phyloP scores from a whole-genome alignment of 768 basidiomycete species.

The Suillus tomentosus region DNA sequence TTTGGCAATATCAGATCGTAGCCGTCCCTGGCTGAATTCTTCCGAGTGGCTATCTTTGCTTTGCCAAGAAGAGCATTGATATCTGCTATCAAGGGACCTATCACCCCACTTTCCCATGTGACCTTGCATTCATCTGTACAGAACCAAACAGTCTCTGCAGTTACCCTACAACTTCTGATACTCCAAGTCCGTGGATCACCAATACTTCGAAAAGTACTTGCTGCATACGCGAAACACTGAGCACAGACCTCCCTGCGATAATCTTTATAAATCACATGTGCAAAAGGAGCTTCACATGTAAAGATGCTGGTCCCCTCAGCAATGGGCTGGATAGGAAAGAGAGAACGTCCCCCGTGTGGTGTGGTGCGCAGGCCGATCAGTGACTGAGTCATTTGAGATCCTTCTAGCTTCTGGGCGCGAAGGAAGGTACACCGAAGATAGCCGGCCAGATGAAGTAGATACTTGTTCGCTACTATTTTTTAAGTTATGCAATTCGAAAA shows the following conservation, averaged over 20 bases:
- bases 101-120: slow-evolving; percentile 42
- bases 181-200: slow-evolving; percentile 44
- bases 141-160: slow-evolving; percentile 53
- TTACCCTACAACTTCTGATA: slow-evolving; percentile 34
- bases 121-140: slow-evolving; percentile 52
- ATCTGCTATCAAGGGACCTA: slow-evolving; percentile 33
- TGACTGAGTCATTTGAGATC: neutral
- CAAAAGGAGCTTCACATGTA: slow-evolving; percentile 50
- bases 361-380: slow-evolving; percentile 35
- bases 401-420: neutral
- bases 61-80: slow-evolving; percentile 41
- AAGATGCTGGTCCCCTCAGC: slow-evolving; percentile 46
- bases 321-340: slow-evolving; percentile 48
- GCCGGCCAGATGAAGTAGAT: neutral
- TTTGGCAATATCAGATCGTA: slow-evolving; percentile 13
- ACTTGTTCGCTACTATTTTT: neutral
- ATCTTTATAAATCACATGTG: slow-evolving; percentile 58
- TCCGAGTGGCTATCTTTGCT: slow-evolving; percentile 30
- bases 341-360: slow-evolving; percentile 52
- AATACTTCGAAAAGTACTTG: slow-evolving; percentile 23
- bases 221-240: slow-evolving; percentile 62
- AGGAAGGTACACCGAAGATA: neutral
- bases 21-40: slow-evolving; percentile 22
- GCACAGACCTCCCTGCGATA: slow-evolving; percentile 71
- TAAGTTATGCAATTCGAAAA: neutral